These are phyloP conservation scores for Gossypium stocksii DNA, from an alignment of 345 rosid genomes.

Conservation along the genomic window DNA sequence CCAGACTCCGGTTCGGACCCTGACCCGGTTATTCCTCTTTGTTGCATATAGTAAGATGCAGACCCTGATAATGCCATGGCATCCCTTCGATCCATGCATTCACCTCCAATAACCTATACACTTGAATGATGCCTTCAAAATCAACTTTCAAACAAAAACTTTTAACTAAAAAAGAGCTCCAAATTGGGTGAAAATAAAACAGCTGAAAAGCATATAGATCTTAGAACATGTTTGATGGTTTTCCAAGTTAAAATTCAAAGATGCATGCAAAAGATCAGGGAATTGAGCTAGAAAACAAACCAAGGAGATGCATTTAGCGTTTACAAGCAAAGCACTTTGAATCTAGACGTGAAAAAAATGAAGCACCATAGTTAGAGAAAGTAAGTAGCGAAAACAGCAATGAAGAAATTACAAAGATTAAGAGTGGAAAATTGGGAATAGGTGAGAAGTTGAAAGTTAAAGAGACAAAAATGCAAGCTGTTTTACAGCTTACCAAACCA, in stretches of 20 bases:
- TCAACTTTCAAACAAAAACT: constrained; percentile 21
- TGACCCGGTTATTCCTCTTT: constrained; percentile 63
- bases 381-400: constrained; percentile 2
- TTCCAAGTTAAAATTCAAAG: constrained; percentile 9
- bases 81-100: constrained; percentile 98
- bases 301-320: not conserved
- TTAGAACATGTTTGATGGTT: not conserved
- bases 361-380: constrained; percentile 12
- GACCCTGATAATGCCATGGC: constrained; percentile 69
- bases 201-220: not conserved
- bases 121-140: constrained; percentile 20
- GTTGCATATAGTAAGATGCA: constrained; percentile 78
- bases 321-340: not conserved
- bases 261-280: constrained; percentile 9
- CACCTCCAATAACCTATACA: constrained; percentile 31
- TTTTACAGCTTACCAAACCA: constrained; percentile 52
- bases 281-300: constrained; percentile 16
- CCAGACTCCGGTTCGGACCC: constrained; percentile 56
- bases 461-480: constrained; percentile 42
- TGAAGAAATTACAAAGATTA: constrained; percentile 11
- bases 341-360: constrained; percentile 1
- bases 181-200: constrained; percentile 8
- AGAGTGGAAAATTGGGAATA: constrained; percentile 22
- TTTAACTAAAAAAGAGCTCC: constrained; percentile 9
- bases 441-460: constrained; percentile 28